These are phyloP conservation scores for Solanum ossicruentum DNA, from an alignment of 257 asterid genomes.

Conservation along the genomic window DNA sequence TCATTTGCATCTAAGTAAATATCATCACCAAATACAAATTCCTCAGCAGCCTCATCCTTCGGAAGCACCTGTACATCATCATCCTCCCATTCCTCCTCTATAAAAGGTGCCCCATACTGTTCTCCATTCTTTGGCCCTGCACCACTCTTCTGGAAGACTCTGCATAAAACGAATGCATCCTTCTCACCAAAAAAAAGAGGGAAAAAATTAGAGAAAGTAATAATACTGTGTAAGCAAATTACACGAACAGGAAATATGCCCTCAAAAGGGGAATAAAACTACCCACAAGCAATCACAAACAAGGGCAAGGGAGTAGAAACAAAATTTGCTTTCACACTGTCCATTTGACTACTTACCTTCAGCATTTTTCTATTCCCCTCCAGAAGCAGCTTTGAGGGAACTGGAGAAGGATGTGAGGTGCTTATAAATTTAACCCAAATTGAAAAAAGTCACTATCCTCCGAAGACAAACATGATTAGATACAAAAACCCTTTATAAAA, in stretches of 20 bases:
- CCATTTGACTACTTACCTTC: not conserved
- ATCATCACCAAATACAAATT: conserved; percentile 43
- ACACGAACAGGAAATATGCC: not conserved
- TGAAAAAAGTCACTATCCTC: not conserved
- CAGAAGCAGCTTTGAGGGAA: not conserved
- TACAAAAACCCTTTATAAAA: conserved; percentile 3
- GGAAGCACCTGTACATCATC: conserved; percentile 38
- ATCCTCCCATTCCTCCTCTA: conserved; percentile 87
- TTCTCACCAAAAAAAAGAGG: conserved; percentile 19
- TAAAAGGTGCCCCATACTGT: conserved; percentile 86
- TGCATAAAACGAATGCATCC: conserved; percentile 79
- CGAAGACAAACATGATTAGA: not conserved
- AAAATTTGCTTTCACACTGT: not conserved
- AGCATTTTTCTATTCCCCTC: not conserved
- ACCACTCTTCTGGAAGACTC: conserved; percentile 97
- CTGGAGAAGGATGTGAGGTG: not conserved
- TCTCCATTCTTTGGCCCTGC: conserved; percentile 96
- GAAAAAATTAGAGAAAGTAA: not conserved
- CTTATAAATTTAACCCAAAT: not conserved
- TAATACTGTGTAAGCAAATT: not conserved
- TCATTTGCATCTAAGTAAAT: conserved; percentile 52
- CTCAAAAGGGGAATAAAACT: not conserved
- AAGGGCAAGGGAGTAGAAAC: not conserved
- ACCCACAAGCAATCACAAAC: not conserved
- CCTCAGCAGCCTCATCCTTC: conserved; percentile 44